Percentiles rank a stretch among this genome's conserved stretches.
Evolutionary conservation across 1,284 basidiomycete genomes (phyloP).

Genomic region (Flammula alnicola): DNA sequence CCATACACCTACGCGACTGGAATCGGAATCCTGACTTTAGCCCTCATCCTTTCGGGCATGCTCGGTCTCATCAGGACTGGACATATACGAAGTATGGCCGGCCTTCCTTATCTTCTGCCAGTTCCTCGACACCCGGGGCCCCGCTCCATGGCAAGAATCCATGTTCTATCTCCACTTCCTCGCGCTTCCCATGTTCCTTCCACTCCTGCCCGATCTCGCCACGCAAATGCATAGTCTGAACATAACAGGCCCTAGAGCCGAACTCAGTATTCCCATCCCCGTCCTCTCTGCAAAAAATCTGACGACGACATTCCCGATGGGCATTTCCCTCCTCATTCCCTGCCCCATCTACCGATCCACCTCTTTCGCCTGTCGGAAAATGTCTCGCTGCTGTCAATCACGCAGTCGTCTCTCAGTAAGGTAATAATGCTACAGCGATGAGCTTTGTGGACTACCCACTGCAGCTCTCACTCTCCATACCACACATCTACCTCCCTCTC

Average conservation of each 20-base stretch:
- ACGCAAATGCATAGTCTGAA: conserved; percentile 53
- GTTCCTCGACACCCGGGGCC: conserved; percentile 12
- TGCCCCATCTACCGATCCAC: conserved; percentile 23
- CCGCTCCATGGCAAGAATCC: conserved; percentile 78
- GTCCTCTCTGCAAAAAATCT: conserved; percentile 18
- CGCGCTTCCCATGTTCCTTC: conserved; percentile 73
- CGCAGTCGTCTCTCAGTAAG: conserved; percentile 11
- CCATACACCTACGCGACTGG: conserved; percentile 67
- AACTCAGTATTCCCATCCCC: conserved; percentile 31
- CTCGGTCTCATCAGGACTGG: conserved; percentile 89
- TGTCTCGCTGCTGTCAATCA: conserved; percentile 20
- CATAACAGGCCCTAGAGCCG: conserved; percentile 41
- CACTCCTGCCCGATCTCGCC: conserved; percentile 55
- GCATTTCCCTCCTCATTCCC: conserved; percentile 24
- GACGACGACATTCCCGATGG: conserved; percentile 16
- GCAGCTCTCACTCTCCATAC: conserved; percentile 45
- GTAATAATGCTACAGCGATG: conserved; percentile 17
- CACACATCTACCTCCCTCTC: conserved; percentile 70
- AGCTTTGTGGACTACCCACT: conserved; percentile 2
- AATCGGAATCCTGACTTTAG: conserved; percentile 74
- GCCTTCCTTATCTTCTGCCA: conserved; percentile 23
- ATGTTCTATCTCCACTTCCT: conserved; percentile 90
- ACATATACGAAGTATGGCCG: conserved; percentile 74
- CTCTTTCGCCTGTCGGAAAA: conserved; percentile 21
- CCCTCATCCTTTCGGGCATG: conserved; percentile 81